Evolutionary conservation across 768 basidiomycete species (phyloP), one percentile per base, ranked within the genome.

Genomic region (Kwoniella dejecticola): DNA sequence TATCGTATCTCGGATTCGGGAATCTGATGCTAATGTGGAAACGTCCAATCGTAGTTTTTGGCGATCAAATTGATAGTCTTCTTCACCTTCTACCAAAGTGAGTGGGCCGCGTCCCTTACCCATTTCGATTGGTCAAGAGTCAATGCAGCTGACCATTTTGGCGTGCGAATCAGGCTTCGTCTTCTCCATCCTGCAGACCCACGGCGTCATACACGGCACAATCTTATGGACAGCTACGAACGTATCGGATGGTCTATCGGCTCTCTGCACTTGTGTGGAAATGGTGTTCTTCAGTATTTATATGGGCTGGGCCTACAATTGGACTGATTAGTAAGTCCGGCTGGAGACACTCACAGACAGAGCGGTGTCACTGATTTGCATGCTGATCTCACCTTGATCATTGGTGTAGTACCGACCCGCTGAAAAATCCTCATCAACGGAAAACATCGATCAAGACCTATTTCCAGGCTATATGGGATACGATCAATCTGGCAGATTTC

Each of bases 71-170:
- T 79, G 40, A 76, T 91, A 48, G 88, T 91, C 44, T 86, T 91
- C 85, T 86, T 89, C 75, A 91, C 90, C 0, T 93, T 90, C 78
- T 95, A 93, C 76, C 92, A 93, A 71, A 82, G 84, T 1, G 88
- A 91, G 69, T 77, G n/a, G n/a, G n/a, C n/a, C n/a, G n/a, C n/a
- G n/a, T n/a, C n/a, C n/a, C n/a, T n/a, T n/a, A n/a, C n/a, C n/a
- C n/a, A n/a, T n/a, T n/a, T n/a, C n/a, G n/a, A n/a, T n/a, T n/a
- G n/a, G n/a, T n/a, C n/a, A n/a, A n/a, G n/a, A n/a, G n/a, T n/a
- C n/a, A n/a, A n/a, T n/a, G n/a, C n/a, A n/a, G n/a, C n/a, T n/a
- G n/a, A n/a, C n/a, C n/a, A n/a, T n/a, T n/a, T n/a, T n/a, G n/a
- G n/a, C n/a, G n/a, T n/a, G n/a, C n/a, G n/a, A n/a, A n/a, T n/a